Evolutionary conservation across 768 basidiomycete species (phyloP).

Genomic region (Dacryopinax spathularia): DNA sequence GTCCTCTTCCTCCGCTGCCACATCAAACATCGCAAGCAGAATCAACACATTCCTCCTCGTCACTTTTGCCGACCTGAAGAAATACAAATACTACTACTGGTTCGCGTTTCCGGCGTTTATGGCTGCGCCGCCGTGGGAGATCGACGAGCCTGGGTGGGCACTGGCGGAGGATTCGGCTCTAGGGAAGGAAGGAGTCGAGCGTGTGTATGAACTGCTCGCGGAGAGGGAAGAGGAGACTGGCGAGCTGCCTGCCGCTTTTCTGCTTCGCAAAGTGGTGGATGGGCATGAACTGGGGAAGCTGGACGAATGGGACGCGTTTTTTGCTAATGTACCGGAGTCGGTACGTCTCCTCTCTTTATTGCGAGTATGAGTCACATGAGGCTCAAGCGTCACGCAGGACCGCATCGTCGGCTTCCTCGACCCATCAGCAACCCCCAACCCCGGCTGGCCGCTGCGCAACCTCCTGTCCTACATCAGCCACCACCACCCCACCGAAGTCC

Average conservation of each 20-base stretch:
- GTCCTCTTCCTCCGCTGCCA: not conserved
- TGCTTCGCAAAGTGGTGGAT: not conserved
- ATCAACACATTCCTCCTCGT: constrained; percentile 75
- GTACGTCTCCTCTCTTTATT: constrained; percentile 23
- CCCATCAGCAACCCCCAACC: constrained; percentile 66
- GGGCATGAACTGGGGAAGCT: constrained; percentile 34
- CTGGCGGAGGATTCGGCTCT: constrained; percentile 35
- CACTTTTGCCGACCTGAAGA: constrained; percentile 94
- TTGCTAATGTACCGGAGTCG: constrained; percentile 30
- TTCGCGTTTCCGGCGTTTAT: constrained; percentile 91
- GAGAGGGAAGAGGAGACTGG: not conserved
- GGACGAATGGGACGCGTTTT: constrained; percentile 42
- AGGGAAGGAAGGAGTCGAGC: constrained; percentile 28
- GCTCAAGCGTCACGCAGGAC: constrained; percentile 18
- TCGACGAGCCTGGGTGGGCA: constrained; percentile 46
- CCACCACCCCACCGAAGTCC: constrained; percentile 31
- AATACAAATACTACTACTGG: constrained; percentile 97
- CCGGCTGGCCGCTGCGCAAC: constrained; percentile 90
- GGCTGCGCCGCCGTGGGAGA: constrained; percentile 82
- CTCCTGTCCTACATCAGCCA: constrained; percentile 67
- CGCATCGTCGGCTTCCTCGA: constrained; percentile 59
- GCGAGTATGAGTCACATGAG: constrained; percentile 1
- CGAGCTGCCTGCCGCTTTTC: not conserved
- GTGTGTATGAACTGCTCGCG: not conserved
- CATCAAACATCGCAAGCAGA: constrained; percentile 20